Base-by-base conservation (phyloP, 1,284 basidiomycete species). In the Ceratobasidium sp. region DNA sequence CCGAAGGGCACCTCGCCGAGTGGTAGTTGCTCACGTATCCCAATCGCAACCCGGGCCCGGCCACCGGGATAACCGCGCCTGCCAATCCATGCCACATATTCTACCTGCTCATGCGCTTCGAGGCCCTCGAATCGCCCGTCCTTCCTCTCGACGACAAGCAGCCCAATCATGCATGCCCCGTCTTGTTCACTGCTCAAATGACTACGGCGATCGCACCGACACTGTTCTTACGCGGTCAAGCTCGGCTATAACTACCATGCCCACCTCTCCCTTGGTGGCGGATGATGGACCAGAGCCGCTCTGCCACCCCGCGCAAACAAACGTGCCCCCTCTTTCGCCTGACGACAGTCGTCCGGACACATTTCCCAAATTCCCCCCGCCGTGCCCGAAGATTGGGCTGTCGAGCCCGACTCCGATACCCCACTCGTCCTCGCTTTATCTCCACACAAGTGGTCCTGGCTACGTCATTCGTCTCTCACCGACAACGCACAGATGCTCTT, bases 401-500 rank as follows among this genome's bases (percentile, higher is more conserved):
- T 57, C 25, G 32, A 45, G 20, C 45, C 55, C 8, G 3, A 52
- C 27, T 29, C 15, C 15, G 43, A 47, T 8, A 32, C 43, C 31
- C 32, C 38, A 29, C 54, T 54, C 20, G 29, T 67, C 29, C 50
- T 56, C 4, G 79, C 25, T 75, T 81, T 94, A 1, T 85, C 91
- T 0, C 78, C 85, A 0, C 80, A 85, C 35, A 90, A 90, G 73
- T 96, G 93, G 94, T 84, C 87, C 17, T 87, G 86, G 71, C 82
- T 96, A 20, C 88, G 87, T 74, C 85, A 91, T 75, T 83, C 96
- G 10, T 91, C 85, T n/a, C 83, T 96, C 3, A 81, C 91, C 27
- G 88, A 92, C 77, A 96, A 95, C 76, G 84, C 86, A 12, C 83
- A 96, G 70, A 94, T 94, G 5, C 93, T 92, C 78, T 80, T 96